phyloP scores from a whole-genome alignment of 768 basidiomycete genomes.

The Mycena galopus region DNA sequence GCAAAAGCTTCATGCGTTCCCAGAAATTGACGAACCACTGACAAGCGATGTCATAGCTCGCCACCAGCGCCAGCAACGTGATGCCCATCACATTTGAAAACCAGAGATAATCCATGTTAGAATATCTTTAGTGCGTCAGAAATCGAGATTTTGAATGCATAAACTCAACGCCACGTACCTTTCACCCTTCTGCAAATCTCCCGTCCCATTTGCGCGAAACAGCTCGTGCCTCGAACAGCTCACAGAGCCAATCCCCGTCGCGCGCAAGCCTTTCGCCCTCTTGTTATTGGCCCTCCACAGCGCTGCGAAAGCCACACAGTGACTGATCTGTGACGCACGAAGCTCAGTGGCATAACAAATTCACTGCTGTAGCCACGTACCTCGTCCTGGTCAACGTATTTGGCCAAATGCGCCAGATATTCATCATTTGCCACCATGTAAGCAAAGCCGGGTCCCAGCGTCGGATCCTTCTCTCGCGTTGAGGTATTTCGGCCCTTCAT shows the following conservation, averaged over 20 bases:
- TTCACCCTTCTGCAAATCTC: constrained; percentile 44
- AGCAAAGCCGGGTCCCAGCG: not conserved
- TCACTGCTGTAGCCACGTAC: not conserved
- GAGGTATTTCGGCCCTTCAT: too few relatives aligned
- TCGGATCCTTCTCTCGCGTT: too few relatives aligned
- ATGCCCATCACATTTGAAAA: constrained; percentile 16
- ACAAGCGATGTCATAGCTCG: constrained; percentile 44
- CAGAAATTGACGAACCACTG: constrained; percentile 38
- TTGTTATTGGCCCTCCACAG: constrained; percentile 32
- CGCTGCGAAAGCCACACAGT: constrained; percentile 29
- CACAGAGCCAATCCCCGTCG: constrained; percentile 39
- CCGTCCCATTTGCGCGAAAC: constrained; percentile 36
- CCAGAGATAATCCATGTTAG: constrained; percentile 41
- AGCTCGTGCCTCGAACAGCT: constrained; percentile 37
- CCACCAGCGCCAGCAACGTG: constrained; percentile 1
- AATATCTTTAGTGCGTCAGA: too few relatives aligned
- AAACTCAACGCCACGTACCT: too few relatives aligned
- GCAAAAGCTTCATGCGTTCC: constrained; percentile 21
- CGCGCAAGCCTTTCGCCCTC: constrained; percentile 33
- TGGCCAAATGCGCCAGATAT: not conserved
- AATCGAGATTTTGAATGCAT: too few relatives aligned
- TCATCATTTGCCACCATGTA: not conserved
- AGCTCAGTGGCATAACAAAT: too few relatives aligned
- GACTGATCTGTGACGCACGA: constrained; percentile 36
- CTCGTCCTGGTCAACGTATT: constrained; percentile 2